Evolutionary conservation across 1,284 basidiomycete genomes (phyloP).

Genomic region (Ganoderma meredithae): DNA sequence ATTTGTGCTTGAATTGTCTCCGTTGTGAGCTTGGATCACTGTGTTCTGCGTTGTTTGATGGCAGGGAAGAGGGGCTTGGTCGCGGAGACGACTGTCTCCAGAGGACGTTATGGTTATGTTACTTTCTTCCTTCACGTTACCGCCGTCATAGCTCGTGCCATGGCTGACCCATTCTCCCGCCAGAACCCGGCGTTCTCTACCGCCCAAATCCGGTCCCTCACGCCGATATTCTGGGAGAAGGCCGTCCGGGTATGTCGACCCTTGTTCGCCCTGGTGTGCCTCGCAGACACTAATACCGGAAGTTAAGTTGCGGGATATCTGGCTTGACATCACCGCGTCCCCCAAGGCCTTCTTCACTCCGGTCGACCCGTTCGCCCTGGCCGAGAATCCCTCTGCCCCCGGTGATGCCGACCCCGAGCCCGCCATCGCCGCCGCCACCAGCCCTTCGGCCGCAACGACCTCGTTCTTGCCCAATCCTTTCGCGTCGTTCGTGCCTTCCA

Average conservation of each 20-base stretch:
- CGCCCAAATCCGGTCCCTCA: conserved; percentile 60
- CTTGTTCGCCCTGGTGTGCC: not conserved
- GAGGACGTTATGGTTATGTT: conserved; percentile 1
- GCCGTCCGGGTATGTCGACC: conserved; percentile 55
- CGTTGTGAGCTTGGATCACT: not conserved
- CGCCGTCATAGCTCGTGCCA: not conserved
- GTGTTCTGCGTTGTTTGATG: not conserved
- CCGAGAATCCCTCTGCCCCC: conserved; percentile 6
- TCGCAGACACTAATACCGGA: not conserved
- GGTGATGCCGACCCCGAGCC: conserved; percentile 23
- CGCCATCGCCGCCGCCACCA: conserved; percentile 17
- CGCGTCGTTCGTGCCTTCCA: conserved; percentile 36
- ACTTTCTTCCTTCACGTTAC: not conserved
- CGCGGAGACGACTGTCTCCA: conserved; percentile 1
- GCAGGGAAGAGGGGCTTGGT: not conserved
- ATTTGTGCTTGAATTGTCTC: not conserved
- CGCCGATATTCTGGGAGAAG: conserved; percentile 71
- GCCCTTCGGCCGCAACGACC: conserved; percentile 28
- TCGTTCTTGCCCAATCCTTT: conserved; percentile 39
- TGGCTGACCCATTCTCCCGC: not conserved
- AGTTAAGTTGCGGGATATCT: conserved; percentile 54
- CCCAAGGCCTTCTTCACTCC: conserved; percentile 29
- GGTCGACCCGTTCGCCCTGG: conserved; percentile 24
- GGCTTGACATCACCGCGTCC: conserved; percentile 43
- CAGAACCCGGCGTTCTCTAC: conserved; percentile 67